Conservation (phyloP, 805 yeast genomes). For the Barnettozyma wickerhamii region DNA sequence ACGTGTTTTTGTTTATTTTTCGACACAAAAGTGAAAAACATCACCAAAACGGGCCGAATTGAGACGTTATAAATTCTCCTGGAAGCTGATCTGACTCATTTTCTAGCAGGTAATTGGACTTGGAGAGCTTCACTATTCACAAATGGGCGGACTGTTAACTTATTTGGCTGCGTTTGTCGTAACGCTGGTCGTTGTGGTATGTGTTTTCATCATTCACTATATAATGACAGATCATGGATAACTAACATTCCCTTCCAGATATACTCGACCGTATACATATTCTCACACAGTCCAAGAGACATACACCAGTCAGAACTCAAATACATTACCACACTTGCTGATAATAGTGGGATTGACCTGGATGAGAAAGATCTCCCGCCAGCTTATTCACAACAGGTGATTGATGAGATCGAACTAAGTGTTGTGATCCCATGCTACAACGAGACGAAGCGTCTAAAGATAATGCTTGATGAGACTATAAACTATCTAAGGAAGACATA, state of each 20-base stretch:
- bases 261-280: constrained; percentile 16
- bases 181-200: neutral
- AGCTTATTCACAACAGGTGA: constrained; percentile 11
- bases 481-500: constrained; percentile 41
- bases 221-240: neutral
- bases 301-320: constrained; percentile 49
- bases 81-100: neutral
- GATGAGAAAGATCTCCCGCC: constrained; percentile 31
- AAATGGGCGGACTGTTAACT: no score
- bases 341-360: constrained; percentile 25
- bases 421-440: constrained; percentile 94
- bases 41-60: neutral
- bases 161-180: neutral
- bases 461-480: constrained; percentile 70
- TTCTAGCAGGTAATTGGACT: no score
- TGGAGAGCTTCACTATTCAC: no score
- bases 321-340: constrained; percentile 46
- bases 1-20: neutral
- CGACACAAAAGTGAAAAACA: neutral
- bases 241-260: constrained; percentile 6
- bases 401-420: constrained; percentile 50
- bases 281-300: constrained; percentile 62
- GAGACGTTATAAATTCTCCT: neutral
- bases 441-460: constrained; percentile 67
- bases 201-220: neutral